A percentile compares a stretch with the other conserved stretches of the same genome.
These are phyloP conservation scores for Fomitiporia mediterranea DNA, from an alignment of 1,284 basidiomycete species.

Conservation along the genomic window DNA sequence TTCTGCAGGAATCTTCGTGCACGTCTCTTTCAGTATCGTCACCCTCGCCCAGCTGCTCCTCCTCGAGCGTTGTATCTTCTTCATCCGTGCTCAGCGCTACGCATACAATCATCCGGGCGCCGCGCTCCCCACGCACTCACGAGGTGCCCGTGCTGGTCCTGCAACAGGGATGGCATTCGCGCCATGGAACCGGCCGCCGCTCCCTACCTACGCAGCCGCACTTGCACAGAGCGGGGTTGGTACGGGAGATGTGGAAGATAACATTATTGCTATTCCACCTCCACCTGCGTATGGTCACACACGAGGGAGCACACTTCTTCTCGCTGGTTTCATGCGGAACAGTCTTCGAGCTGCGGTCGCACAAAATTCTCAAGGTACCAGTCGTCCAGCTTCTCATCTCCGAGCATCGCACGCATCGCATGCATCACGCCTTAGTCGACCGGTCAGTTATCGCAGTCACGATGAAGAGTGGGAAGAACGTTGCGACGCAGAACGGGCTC, in stretches of 20 bases:
- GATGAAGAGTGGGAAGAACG: slow-evolving; percentile 56
- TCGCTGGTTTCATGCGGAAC: slow-evolving; percentile 48
- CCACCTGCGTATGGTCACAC: slow-evolving; percentile 72
- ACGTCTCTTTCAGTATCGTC: slow-evolving; percentile 51
- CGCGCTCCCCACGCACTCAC: slow-evolving; percentile 42
- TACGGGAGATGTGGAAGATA: slow-evolving; percentile 72
- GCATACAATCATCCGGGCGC: slow-evolving; percentile 52
- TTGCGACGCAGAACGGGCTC: slow-evolving; percentile 48
- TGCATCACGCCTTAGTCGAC: slow-evolving; percentile 31
- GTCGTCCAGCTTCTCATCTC: slow-evolving; percentile 23
- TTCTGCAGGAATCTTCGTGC: slow-evolving; percentile 46
- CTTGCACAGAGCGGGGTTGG: slow-evolving; percentile 61
- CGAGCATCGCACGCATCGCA: no score
- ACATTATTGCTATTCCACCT: slow-evolving; percentile 57
- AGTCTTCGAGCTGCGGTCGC: slow-evolving; percentile 35
- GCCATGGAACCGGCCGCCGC: slow-evolving; percentile 65
- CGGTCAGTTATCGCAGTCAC: slow-evolving; percentile 48
- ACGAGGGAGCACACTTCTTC: slow-evolving; percentile 58
- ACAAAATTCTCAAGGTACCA: slow-evolving; percentile 27
- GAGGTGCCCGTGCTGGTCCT: slow-evolving; percentile 21
- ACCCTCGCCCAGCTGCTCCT: slow-evolving; percentile 51
- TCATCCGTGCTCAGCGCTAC: slow-evolving; percentile 61
- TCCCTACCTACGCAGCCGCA: slow-evolving; percentile 67
- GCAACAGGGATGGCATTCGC: slow-evolving; percentile 44
- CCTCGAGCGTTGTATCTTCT: slow-evolving; percentile 58